Percentiles rank a stretch among this genome's conserved stretches.
phyloP scores from a whole-genome alignment of 2,329 filamentous ascomycete genomes.

The Trichophyton rubrum region DNA sequence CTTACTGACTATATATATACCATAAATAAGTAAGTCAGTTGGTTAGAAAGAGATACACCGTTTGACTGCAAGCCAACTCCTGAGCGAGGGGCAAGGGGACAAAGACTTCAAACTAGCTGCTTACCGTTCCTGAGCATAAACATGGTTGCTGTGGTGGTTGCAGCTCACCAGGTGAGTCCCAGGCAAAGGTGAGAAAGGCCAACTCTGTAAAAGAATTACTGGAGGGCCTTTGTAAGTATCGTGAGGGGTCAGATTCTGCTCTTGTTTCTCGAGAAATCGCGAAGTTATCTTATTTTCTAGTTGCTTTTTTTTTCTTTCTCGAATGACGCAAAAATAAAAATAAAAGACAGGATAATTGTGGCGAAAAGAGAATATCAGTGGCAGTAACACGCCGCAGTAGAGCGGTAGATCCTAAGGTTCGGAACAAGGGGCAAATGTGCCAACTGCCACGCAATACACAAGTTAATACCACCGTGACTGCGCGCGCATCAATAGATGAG shows the following conservation, averaged over 20 bases:
- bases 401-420: background rate
- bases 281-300: no score
- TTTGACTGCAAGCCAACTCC: no score
- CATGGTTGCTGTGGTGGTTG: conserved; percentile 28
- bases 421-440: background rate
- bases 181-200: background rate
- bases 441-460: background rate
- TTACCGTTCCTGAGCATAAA: conserved; percentile 46
- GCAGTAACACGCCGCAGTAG: background rate
- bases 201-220: background rate
- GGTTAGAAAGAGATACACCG: background rate
- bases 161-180: background rate
- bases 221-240: no score
- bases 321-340: background rate
- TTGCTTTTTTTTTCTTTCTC: no score
- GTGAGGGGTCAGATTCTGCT: no score
- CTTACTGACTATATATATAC: conserved; percentile 60
- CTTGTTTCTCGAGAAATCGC: no score
- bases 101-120: conserved; percentile 15
- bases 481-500: background rate
- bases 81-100: conserved; percentile 15
- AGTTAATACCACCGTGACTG: background rate
- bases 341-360: background rate
- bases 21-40: background rate
- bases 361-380: background rate